Base-by-base conservation (phyloP, 805 yeast genomes). In the Teunomyces gatunensis region DNA sequence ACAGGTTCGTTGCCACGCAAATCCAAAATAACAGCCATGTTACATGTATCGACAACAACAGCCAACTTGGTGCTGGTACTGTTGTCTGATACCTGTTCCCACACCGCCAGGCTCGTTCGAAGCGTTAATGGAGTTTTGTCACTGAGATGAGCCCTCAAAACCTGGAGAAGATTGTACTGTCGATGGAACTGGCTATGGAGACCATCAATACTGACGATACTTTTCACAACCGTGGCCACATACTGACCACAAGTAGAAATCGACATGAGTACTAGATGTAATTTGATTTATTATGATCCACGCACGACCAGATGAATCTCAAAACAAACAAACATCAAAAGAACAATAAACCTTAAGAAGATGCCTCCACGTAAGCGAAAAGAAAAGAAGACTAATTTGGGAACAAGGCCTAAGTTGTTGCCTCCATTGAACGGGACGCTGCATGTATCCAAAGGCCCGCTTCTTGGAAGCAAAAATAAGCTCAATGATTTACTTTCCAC, bases 61-160 rank as follows among this genome's bases (percentile, higher is more conserved):
- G 69, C 77, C n/a, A 71, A 28, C 47, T 71, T 72, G 20, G 68
- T 52, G 27, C 61, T 52, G 5, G 23, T 34, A 7, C 27, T 3
- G 4, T 23, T 39, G n/a, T 39, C 46, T 2, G 23, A 12, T 5
- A 58, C 50, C 2, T 21, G 44, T 37, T 67, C 71, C 71, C 71
- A 67, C 28, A 35, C 44, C 15, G 35, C 28, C 13, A 5, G 11
- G 3, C 10, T n/a, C 11, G 15, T 25, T 15, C 27, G 27, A 6
- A 17, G 12, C 7, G 35, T 13, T 3, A 7, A 10, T 21, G n/a
- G 33, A 4, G 21, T 20, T 12, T 11, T 6, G 27, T n/a, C 29
- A 4, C 25, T 23, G 6, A 37, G 28, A 37, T 45, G 37, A 11
- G 29, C 35, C 13, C 20, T 23, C 15, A 45, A 4, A 25, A 40